phyloP scores from a whole-genome alignment of 169 alveolate genomes.

The Cryptosporidium canis region DNA sequence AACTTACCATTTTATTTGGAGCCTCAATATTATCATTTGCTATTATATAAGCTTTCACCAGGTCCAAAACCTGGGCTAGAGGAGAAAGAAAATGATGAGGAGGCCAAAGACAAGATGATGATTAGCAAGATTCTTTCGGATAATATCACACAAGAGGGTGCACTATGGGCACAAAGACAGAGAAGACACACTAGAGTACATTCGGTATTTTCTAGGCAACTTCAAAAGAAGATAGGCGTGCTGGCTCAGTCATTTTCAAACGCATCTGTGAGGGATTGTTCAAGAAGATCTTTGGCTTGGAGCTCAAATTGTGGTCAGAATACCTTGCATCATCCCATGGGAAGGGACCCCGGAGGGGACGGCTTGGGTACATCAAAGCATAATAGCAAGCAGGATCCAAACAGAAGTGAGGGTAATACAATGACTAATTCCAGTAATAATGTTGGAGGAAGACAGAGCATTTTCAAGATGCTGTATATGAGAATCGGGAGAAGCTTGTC shows the following conservation, averaged over 20 bases:
- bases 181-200: slow-evolving; percentile 43
- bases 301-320: no score
- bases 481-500: background rate
- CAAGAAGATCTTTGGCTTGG: background rate
- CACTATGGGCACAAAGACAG: slow-evolving; percentile 62
- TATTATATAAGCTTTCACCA: background rate
- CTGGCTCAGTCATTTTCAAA: slow-evolving; percentile 28
- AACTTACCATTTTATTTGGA: slow-evolving; percentile 72
- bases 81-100: background rate
- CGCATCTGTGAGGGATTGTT: slow-evolving; percentile 15
- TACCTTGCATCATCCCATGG: no score
- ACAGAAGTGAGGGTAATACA: background rate
- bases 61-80: background rate
- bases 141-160: slow-evolving; percentile 33
- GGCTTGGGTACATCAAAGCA: background rate
- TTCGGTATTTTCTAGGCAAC: slow-evolving; percentile 61
- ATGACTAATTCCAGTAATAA: background rate
- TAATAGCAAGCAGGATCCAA: background rate
- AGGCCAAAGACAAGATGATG: background rate
- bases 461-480: background rate
- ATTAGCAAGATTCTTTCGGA: background rate
- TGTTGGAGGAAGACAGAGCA: background rate
- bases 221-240: slow-evolving; percentile 13
- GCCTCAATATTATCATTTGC: slow-evolving; percentile 58
- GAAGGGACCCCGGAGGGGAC: no score